phyloP scores from a whole-genome alignment of 192 early-diverging fungal species.

The Chytriomyces confervae region DNA sequence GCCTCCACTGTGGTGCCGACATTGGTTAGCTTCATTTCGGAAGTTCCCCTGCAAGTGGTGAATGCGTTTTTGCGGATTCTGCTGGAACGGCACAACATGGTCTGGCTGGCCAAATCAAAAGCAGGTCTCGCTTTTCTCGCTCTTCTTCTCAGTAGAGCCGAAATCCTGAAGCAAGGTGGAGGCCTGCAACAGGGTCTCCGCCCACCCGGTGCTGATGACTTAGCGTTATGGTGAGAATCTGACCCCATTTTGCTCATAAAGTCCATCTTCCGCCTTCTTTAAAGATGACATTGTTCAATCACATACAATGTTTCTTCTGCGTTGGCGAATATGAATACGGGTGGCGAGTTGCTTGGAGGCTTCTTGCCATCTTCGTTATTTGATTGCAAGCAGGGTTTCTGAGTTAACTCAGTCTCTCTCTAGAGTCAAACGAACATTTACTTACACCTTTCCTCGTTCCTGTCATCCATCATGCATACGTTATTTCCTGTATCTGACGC shows the following conservation, averaged over 20 bases:
- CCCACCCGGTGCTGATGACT: slow-evolving; percentile 58
- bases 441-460: neutral
- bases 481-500: neutral
- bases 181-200: slow-evolving; percentile 52
- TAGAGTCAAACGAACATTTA: neutral
- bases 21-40: slow-evolving; percentile 77
- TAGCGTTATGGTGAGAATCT: slow-evolving; percentile 58
- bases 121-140: slow-evolving; percentile 88
- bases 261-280: slow-evolving; percentile 22
- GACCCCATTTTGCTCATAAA: neutral
- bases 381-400: slow-evolving; percentile 6
- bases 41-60: slow-evolving; percentile 82
- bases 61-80: slow-evolving; percentile 80
- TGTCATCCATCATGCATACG: neutral
- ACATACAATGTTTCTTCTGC: slow-evolving; percentile 10
- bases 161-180: slow-evolving; percentile 79
- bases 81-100: slow-evolving; percentile 87
- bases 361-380: neutral
- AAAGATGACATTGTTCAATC: slow-evolving; percentile 19
- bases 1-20: slow-evolving; percentile 88
- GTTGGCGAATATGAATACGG: slow-evolving; percentile 34
- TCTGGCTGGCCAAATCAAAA: slow-evolving; percentile 82
- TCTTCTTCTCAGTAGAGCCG: slow-evolving; percentile 86
- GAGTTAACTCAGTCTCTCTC: neutral
- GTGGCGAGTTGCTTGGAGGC: slow-evolving; percentile 36